These are phyloP conservation scores for Cercophora samala DNA, from an alignment of 495 filamentous ascomycete genomes.

Conservation along the genomic window DNA sequence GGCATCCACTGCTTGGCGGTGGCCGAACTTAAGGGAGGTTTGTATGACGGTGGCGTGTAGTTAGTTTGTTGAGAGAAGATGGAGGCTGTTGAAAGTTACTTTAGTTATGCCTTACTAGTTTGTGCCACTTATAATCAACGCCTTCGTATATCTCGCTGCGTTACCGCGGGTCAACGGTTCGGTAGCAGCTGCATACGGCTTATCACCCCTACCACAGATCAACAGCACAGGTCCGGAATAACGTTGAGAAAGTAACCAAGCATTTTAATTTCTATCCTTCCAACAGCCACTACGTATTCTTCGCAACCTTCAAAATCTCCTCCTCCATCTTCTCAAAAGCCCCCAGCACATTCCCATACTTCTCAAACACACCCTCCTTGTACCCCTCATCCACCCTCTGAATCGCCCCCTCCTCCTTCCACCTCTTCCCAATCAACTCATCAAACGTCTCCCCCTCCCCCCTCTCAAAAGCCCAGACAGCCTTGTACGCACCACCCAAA, in stretches of 20 bases:
- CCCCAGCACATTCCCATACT: constrained; percentile 70
- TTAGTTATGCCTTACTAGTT: too few relatives aligned
- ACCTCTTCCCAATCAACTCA: constrained; percentile 73
- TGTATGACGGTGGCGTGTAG: background rate
- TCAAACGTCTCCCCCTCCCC: constrained; percentile 73
- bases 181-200: background rate
- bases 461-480: constrained; percentile 84
- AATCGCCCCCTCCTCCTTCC: constrained; percentile 80
- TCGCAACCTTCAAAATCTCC: constrained; percentile 55
- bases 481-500: constrained; percentile 93
- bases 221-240: too few relatives aligned
- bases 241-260: background rate
- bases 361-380: constrained; percentile 63
- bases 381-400: constrained; percentile 82
- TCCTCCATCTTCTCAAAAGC: constrained; percentile 80
- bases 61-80: background rate
- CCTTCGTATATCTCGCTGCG: background rate
- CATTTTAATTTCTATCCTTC: background rate
- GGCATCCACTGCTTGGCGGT: background rate
- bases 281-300: constrained; percentile 31
- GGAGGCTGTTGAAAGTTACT: background rate
- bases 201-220: background rate
- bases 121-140: too few relatives aligned
- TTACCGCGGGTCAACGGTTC: background rate
- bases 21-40: background rate